These are phyloP conservation scores for Cylindrodendrum hubeiense DNA, from an alignment of 2,329 filamentous ascomycete species.

Conservation along the genomic window DNA sequence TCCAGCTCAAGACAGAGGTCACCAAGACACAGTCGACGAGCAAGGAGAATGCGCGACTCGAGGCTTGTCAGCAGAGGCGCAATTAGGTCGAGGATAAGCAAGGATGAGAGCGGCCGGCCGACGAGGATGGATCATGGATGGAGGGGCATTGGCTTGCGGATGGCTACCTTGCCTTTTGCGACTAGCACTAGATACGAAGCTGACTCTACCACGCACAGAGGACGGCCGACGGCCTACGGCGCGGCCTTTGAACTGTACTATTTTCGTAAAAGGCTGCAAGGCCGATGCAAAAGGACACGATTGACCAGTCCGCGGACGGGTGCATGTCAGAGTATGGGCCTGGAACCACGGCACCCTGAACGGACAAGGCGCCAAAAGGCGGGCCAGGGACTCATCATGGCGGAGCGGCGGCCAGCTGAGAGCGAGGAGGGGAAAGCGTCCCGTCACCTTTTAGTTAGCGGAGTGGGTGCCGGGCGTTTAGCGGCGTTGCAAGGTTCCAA, in stretches of 20 bases:
- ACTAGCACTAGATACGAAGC: neutral
- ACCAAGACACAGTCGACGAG: neutral
- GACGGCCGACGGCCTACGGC: neutral
- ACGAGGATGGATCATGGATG: neutral
- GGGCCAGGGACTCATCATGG: neutral
- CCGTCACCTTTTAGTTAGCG: constrained; percentile 13
- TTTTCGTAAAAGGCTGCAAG: neutral
- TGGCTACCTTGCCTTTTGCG: neutral
- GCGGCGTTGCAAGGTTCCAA: constrained; percentile 18
- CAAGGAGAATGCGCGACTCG: neutral
- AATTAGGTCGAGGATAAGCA: neutral
- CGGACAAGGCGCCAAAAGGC: neutral
- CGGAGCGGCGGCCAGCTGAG: constrained; percentile 18
- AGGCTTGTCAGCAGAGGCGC: neutral
- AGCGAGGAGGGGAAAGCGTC: constrained; percentile 3
- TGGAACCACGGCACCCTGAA: neutral
- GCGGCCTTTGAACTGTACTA: neutral
- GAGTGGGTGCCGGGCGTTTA: constrained; percentile 11
- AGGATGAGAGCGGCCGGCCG: neutral
- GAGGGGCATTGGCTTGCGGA: neutral
- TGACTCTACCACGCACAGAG: no score
- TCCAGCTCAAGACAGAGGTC: neutral
- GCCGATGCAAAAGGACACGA: neutral
- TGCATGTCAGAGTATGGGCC: no score
- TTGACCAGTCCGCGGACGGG: no score